phyloP scores from a whole-genome alignment of 768 basidiomycete genomes.

The Tylopilus subfusipes region DNA sequence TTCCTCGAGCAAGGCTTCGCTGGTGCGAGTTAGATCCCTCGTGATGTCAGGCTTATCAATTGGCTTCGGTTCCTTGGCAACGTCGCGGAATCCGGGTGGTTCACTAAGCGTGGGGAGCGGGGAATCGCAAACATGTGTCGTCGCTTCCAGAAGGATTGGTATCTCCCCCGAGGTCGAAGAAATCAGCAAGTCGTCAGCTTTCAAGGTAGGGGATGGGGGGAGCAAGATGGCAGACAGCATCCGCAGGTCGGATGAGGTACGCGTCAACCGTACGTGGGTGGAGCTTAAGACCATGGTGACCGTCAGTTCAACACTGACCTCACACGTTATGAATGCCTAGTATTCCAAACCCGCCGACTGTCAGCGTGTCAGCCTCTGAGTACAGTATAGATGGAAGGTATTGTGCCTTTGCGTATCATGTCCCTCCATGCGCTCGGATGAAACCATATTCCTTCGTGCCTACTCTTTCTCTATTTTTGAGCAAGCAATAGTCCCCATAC shows the following conservation, averaged over 20 bases:
- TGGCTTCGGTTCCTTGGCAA: conserved; percentile 4
- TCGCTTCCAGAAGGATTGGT: conserved; percentile 44
- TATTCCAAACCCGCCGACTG: conserved; percentile 17
- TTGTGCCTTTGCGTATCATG: conserved; percentile 9
- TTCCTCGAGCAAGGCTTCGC: conserved; percentile 1
- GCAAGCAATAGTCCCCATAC: conserved; percentile 89
- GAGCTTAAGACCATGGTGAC: conserved; percentile 13
- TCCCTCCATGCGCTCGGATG: conserved; percentile 2
- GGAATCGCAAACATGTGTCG: conserved; percentile 7
- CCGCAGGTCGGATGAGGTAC: conserved; percentile 42
- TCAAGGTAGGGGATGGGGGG: conserved; percentile 47
- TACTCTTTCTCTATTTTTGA: conserved; percentile 54
- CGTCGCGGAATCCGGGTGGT: conserved; percentile 1
- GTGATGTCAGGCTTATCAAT: not conserved
- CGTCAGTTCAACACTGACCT: not conserved
- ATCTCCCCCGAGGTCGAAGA: conserved; percentile 47
- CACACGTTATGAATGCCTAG: conserved; percentile 7
- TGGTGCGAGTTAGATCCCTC: not conserved
- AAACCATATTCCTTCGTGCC: conserved; percentile 25
- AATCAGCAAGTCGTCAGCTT: conserved; percentile 34
- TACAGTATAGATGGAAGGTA: conserved; percentile 1
- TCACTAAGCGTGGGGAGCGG: not conserved
- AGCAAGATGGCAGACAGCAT: conserved; percentile 33
- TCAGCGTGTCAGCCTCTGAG: conserved; percentile 20
- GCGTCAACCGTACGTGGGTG: conserved; percentile 29